These are phyloP conservation scores for Psilocybe cubensis DNA, from an alignment of 768 basidiomycete species.

Conservation along the genomic window DNA sequence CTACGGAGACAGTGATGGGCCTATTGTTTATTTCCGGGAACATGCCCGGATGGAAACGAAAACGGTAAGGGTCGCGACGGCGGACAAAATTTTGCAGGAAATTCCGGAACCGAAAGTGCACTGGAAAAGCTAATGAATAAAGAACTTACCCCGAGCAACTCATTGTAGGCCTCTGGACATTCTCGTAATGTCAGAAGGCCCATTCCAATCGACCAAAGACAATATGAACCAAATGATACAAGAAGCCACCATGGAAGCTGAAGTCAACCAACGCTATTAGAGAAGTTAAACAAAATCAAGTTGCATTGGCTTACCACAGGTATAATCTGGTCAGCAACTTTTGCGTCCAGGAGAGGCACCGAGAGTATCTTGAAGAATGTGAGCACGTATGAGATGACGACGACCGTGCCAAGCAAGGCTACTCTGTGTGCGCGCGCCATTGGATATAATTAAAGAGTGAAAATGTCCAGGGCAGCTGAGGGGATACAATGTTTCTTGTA, in stretches of 20 bases:
- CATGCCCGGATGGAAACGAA: not conserved
- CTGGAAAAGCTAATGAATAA: conserved; percentile 3
- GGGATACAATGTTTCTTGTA: not conserved
- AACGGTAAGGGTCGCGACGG: not conserved
- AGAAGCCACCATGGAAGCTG: conserved; percentile 86
- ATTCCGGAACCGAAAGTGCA: conserved; percentile 4
- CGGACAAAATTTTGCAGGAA: not conserved
- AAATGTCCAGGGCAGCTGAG: conserved; percentile 13
- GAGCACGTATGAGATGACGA: conserved; percentile 56
- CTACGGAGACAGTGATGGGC: not conserved
- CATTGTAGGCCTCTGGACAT: conserved; percentile 79
- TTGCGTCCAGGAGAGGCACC: conserved; percentile 54
- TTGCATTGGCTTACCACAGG: conserved; percentile 55
- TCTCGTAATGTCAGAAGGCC: conserved; percentile 76
- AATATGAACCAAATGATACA: conserved; percentile 79
- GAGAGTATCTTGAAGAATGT: conserved; percentile 57
- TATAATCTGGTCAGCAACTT: conserved; percentile 51
- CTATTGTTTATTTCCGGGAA: not conserved
- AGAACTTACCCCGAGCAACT: conserved; percentile 60
- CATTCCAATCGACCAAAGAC: conserved; percentile 76
- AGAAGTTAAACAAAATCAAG: not conserved
- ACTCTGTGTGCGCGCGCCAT: conserved; percentile 71
- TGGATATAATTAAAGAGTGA: conserved; percentile 5
- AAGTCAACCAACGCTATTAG: not conserved
- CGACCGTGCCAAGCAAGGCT: conserved; percentile 44